Base-by-base conservation (phyloP, 495 filamentous ascomycete genomes). In the Penicillium paxilli region DNA sequence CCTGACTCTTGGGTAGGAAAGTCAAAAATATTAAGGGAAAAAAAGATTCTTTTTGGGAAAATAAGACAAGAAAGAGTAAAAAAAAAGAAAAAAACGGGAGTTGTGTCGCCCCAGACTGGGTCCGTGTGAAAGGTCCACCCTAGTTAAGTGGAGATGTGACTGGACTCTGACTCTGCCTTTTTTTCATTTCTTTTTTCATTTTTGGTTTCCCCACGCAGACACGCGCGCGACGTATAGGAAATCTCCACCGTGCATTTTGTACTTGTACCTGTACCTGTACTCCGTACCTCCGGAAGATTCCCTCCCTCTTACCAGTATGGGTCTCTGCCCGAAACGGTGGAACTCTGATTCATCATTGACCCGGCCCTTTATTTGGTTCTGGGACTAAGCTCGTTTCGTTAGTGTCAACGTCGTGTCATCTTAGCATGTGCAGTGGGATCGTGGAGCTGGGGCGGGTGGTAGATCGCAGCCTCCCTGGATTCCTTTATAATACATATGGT, bases 381-480 rank as follows among this genome's bases (percentile, higher is more conserved):
- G 48, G 46, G 30, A 49, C 63, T 74, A 70, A 58, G 49, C 71
- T 65, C 55, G 21, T 69, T 70, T 70, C 65, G 66, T 67, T 67
- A 67, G 68, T 66, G 68, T 71, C 68, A 75, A 75, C 70, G 70
- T 73, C 66, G 69, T 73, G 72, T 70, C 70, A 72, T 73, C 62
- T 67, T 64, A 73, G 65, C 65, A 66, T 71, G 67, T 66, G 68
- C 57, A 54, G 55, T 67, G 65, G 64, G 62, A 73, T 73, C 72
- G 67, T 72, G 69, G 65, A 70, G 55, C 60, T 66, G 62, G 70
- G 63, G 63, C 67, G 67, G 70, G 65, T 68, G 65, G 62, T 61
- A 72, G 71, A 74, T 74, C 69, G 51, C 33, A 55, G 51, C 41
- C 63, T 62, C 64, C 59, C 65, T 59, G 58, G 62, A 65, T 64